Evolutionary conservation across 2,329 filamentous ascomycete species (phyloP), one percentile per base, ranked within the genome.

Genomic region (Nectriaceae sp.): DNA sequence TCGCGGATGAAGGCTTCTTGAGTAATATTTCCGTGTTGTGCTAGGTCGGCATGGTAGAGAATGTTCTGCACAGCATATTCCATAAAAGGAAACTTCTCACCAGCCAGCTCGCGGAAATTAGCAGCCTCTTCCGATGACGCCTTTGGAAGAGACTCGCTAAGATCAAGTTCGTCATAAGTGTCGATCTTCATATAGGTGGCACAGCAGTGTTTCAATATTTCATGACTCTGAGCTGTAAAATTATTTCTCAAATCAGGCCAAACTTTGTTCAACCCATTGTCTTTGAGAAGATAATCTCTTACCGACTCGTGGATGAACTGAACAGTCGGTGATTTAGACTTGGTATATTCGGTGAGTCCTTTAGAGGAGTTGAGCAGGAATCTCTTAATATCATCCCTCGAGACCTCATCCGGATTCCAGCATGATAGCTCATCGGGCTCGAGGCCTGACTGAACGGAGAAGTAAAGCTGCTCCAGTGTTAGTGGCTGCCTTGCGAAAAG

Each of bases 251-350:
- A 21, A 0, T 50, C 50, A 1, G 59, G 44, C 57, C 59, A 64
- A 0, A 61, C 26, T 5, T 47, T 44, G 0, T 40, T 8, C 0
- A 73, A 50, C 0, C 72, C 70, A 0, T 57, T 49, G 2, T 70
- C 67, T 6, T 68, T 68, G 3, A 76, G 19, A 0, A 80, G 62
- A 39, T 75, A 79, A 10, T 79, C 76, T 1, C 69, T 59, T 0
- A 80, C 75, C 0, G 77, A 77, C 52, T 79, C 74, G 33, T 80
- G 77, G 4, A 80, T 79, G 56, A 80, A 82, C 48, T 82, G 78
- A 1, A 80, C 73, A 0, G 54, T 72, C 0, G 58, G 54, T 0
- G 20, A 2, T 11, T 63, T 55, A 0, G 61, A 56, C 13, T 59
- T 68, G 0, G 70, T 73, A 1, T 73, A 51, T 45, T 80, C 76